Evolutionary conservation across 1,139 yeast genomes (phyloP), one percentile per base, ranked within the genome.

Genomic region (Pichia cactophila): DNA sequence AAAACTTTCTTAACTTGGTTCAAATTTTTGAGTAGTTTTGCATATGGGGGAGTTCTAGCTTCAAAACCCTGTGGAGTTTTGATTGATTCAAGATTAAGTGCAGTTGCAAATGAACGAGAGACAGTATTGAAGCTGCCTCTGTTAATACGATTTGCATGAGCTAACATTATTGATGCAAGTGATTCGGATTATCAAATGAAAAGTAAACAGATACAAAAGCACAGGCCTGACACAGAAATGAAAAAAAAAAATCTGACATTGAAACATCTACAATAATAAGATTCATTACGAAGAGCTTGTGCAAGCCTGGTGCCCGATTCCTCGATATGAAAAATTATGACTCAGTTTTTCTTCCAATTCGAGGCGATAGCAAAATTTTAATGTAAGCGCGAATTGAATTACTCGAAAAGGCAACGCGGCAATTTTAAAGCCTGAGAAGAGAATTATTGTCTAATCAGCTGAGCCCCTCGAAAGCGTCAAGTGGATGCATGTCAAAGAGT

Each of bases 21-120:
- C 54, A 92, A 74, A 47, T 85, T 86, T 33, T 72, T 69, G 46
- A 86, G 70, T 55, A 92, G 75, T 66, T 84, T 83, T 42, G 80
- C 80, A 65, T 90, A 92, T 17, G 97, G 97, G 8, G 97, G 97
- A 33, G 89, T 78, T 65, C 95, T 77, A 28, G 87, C 70, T 61
- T 71, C 71, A 63, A 67, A 81, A 47, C 81, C 86, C 33, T 70
- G 62, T 4, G 95, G 88, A 17, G 83, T 77, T 29, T 49, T 52
- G 41, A 61, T 54, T 29, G 55, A 50, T 43, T 57, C 59, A 42
- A 58, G 38, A 37, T 48, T 48, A 8, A 48, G 41, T 6, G 61
- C 49, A 12, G 63, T 58, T 17, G 64, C 63, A 43, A 60, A 53
- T 5, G 54, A 45, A 50, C 65, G 61, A 14, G 53, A 40, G 11